Evolutionary conservation across 2,329 filamentous ascomycete species (phyloP), one percentile per base, ranked within the genome.

Genomic region (Colletotrichum sansevieriae): DNA sequence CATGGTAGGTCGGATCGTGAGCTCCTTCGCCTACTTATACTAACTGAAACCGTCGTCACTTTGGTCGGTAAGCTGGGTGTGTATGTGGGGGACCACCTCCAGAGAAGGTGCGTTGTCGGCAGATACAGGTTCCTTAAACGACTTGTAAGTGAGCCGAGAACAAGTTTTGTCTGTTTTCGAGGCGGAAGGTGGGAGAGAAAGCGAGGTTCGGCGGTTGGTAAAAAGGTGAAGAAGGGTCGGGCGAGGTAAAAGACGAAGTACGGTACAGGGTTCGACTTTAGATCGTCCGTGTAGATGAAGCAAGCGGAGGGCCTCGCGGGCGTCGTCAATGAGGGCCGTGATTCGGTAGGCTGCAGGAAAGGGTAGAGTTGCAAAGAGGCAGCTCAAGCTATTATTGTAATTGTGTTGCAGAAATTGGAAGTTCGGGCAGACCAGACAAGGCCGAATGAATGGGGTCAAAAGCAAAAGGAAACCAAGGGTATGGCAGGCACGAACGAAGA

Each of bases 231-330:
- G 47, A 44, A 15, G 37, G 39, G 15, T 43, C 49, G 49, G 49
- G 29, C 25, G 39, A 47, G 29, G 56, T 15, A 49, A 41, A 41
- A 59, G 41, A 29, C 25, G 22, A 47, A 18, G 56, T 15, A 49
- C 25, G 44, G 41, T 41, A 15, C 25, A 44, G 35, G 6, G 33
- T 33, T 35, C 29, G 20, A 46, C 59, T 54, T 67, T 44, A 64
- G 60, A 64, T 67, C 52, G 61, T 68, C 65, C 65, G 65, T 68
- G 65, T 68, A 65, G 65, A 65, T 59, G 65, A 65, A 29, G 59
- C 54, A 59, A 37, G 59, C 52, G 59, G 59, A 64, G 54, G 47
- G 65, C 65, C 29, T 68, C 65, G 65, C 64, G 61, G 55, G 65
- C 43, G 64, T 44, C 41, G 61, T 64, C 54, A 64, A 52, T 54